phyloP scores from a whole-genome alignment of 257 asterid species.

The Parsonsia alboflavescens region DNA sequence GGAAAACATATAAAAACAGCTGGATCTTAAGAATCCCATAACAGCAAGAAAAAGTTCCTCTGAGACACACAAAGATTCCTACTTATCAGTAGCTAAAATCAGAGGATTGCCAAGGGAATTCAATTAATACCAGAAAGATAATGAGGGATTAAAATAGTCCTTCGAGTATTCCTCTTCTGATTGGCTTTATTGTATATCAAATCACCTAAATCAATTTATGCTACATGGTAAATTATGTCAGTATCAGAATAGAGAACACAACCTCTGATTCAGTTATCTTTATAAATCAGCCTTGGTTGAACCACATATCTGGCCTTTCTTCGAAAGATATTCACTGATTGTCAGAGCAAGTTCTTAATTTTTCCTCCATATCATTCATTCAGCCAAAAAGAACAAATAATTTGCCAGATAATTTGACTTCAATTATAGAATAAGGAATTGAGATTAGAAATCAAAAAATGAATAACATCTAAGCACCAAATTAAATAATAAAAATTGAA shows the following conservation, averaged over 20 bases:
- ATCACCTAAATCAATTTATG: neutral
- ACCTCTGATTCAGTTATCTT: neutral
- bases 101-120: neutral
- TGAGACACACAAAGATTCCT: neutral
- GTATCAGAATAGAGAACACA: neutral
- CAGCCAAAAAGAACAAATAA: neutral
- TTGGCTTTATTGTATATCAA: neutral
- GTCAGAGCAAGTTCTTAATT: neutral
- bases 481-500: slow-evolving; percentile 12
- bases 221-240: neutral
- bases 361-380: neutral
- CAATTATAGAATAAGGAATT: neutral
- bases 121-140: neutral
- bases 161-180: neutral
- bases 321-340: neutral
- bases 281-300: neutral
- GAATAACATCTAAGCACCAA: neutral
- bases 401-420: too few relatives aligned
- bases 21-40: neutral
- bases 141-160: neutral
- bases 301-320: neutral
- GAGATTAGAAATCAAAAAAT: neutral
- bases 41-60: neutral
- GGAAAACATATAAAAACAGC: neutral
- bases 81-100: neutral